phyloP scores from a whole-genome alignment of 805 yeast species.

The Ogataea nakhonphanomensis region DNA sequence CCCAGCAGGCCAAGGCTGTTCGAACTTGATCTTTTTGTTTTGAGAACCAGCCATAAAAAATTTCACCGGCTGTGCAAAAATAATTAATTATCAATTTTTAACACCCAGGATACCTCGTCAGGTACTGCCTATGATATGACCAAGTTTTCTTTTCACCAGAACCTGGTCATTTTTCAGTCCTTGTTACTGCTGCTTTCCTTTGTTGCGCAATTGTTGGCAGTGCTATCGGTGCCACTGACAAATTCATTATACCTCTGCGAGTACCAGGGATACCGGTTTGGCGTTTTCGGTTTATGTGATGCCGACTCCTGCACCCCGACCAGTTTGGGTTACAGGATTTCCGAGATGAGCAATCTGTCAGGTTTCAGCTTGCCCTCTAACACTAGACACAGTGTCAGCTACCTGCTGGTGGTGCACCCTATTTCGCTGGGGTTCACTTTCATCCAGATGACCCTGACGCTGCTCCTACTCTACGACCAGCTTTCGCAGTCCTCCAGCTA shows the following conservation, averaged over 20 bases:
- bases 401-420: slow-evolving; percentile 63
- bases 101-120: neutral
- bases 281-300: slow-evolving; percentile 68
- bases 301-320: slow-evolving; percentile 37
- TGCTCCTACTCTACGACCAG: slow-evolving; percentile 38
- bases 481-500: slow-evolving; percentile 36
- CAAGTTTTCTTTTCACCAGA: slow-evolving; percentile 13
- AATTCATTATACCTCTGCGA: slow-evolving; percentile 45
- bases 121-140: slow-evolving; percentile 1
- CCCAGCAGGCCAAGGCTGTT: neutral
- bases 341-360: slow-evolving; percentile 31
- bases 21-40: slow-evolving; percentile 27
- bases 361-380: slow-evolving; percentile 54
- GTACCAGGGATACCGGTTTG: slow-evolving; percentile 50
- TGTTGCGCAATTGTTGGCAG: slow-evolving; percentile 55
- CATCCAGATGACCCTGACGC: slow-evolving; percentile 40
- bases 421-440: slow-evolving; percentile 56
- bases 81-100: neutral
- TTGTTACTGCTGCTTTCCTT: slow-evolving; percentile 45
- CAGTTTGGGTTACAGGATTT: slow-evolving; percentile 42
- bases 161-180: slow-evolving; percentile 20
- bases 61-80: slow-evolving; percentile 7
- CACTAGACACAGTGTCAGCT: slow-evolving; percentile 57
- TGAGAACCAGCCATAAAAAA: slow-evolving; percentile 16
- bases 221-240: slow-evolving; percentile 60